Conservation (phyloP, 2,329 filamentous ascomycete species). For the Colletotrichum sp. region DNA sequence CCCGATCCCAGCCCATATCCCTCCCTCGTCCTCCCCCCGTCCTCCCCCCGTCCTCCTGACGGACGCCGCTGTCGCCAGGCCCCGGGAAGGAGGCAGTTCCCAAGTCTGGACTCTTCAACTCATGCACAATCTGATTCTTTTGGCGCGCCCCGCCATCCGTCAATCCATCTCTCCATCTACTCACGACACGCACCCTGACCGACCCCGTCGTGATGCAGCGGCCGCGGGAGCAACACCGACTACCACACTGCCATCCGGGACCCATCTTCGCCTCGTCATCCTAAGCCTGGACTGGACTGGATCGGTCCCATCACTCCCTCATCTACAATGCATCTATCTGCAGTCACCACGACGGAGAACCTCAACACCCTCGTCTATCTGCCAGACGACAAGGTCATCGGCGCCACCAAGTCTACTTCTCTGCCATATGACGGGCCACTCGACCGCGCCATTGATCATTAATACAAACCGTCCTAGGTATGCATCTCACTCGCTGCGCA, state of each 20-base stretch:
- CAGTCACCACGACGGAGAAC: not conserved
- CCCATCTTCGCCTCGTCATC: not conserved
- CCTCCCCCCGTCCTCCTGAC: not conserved
- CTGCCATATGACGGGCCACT: not conserved
- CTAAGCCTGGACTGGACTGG: not conserved
- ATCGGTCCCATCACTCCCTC: not conserved
- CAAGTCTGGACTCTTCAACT: not conserved
- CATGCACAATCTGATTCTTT: not conserved
- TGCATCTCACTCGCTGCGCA: not conserved
- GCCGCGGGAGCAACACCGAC: not conserved
- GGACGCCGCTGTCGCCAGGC: not conserved
- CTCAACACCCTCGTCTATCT: not conserved
- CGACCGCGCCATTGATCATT: not conserved
- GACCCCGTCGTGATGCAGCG: not conserved
- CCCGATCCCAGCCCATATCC: not conserved
- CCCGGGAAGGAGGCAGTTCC: not conserved
- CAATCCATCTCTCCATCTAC: not conserved
- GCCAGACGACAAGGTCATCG: not conserved
- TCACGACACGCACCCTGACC: constrained; percentile 1
- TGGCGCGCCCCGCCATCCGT: not conserved
- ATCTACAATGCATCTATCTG: not conserved
- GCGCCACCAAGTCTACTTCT: not conserved
- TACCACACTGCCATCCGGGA: not conserved
- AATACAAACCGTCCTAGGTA: not conserved
- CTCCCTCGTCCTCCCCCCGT: not conserved